Conservation (phyloP, 139 green algal genomes). For the Axilococcus clingmanii region DNA sequence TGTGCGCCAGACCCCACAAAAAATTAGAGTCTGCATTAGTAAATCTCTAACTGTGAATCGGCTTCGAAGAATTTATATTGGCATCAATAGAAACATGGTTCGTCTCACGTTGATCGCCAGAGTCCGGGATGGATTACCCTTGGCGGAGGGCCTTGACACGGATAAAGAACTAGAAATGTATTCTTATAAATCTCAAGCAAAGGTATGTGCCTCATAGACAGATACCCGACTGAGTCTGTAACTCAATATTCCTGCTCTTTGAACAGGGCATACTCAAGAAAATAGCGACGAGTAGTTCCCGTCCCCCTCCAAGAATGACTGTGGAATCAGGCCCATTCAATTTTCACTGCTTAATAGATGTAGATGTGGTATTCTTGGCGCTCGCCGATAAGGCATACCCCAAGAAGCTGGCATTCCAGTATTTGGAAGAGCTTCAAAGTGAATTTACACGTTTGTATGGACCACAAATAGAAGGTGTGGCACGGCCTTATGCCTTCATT, state of each 20-base stretch:
- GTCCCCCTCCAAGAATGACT: constrained; percentile 43
- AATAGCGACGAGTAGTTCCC: constrained; percentile 14
- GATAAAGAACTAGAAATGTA: constrained; percentile 83
- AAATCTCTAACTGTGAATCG: too few relatives aligned
- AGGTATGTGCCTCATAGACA: constrained; percentile 44
- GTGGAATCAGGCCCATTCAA: constrained; percentile 69
- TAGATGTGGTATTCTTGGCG: constrained; percentile 83
- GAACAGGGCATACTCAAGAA: constrained; percentile 42
- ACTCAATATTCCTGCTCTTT: neutral
- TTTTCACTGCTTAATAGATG: constrained; percentile 86
- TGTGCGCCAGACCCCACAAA: too few relatives aligned
- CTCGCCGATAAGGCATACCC: constrained; percentile 83
- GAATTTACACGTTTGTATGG: constrained; percentile 90
- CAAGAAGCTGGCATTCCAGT: constrained; percentile 97
- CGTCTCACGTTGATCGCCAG: constrained; percentile 89
- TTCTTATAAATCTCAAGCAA: constrained; percentile 88
- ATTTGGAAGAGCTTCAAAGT: constrained; percentile 90
- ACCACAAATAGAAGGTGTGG: constrained; percentile 75
- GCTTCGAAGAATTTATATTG: neutral
- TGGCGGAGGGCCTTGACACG: constrained; percentile 91
- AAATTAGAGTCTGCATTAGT: too few relatives aligned
- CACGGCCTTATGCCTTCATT: constrained; percentile 96
- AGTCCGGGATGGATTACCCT: constrained; percentile 78
- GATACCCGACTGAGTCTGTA: neutral
- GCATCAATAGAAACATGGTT: constrained; percentile 63